phyloP scores from a whole-genome alignment of 192 early-diverging fungal species.

The Entomortierella lignicola region DNA sequence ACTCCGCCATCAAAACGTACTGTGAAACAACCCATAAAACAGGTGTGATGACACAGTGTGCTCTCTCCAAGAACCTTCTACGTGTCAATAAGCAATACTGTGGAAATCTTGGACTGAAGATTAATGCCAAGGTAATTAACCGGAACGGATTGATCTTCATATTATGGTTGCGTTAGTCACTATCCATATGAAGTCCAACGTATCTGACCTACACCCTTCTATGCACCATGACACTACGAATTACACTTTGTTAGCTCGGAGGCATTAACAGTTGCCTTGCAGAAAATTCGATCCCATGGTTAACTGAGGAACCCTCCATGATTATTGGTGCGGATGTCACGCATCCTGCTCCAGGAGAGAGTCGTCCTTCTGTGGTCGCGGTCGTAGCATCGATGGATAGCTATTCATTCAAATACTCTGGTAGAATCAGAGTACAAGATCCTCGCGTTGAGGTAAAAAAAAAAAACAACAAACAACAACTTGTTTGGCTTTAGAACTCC shows the following conservation, averaged over 20 bases:
- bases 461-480: too few relatives aligned
- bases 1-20: constrained; percentile 34
- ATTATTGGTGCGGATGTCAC: constrained; percentile 90
- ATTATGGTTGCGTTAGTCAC: too few relatives aligned
- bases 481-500: too few relatives aligned
- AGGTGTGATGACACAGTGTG: constrained; percentile 51
- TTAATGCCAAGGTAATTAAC: constrained; percentile 78
- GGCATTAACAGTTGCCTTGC: constrained; percentile 72
- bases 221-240: constrained; percentile 1
- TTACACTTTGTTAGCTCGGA: constrained; percentile 77
- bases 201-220: too few relatives aligned
- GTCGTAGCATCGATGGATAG: constrained; percentile 53
- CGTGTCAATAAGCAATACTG: constrained; percentile 75
- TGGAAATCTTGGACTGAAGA: constrained; percentile 89
- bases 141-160: too few relatives aligned
- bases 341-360: constrained; percentile 75
- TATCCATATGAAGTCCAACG: too few relatives aligned
- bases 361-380: constrained; percentile 21
- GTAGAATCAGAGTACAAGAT: constrained; percentile 21
- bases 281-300: constrained; percentile 4
- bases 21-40: constrained; percentile 18
- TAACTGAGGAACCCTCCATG: constrained; percentile 70
- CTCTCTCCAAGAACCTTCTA: constrained; percentile 49
- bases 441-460: constrained; percentile 14
- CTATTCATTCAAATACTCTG: constrained; percentile 14